Base-by-base conservation (phyloP, 2,329 filamentous ascomycete genomes). In the Moelleriella libera region DNA sequence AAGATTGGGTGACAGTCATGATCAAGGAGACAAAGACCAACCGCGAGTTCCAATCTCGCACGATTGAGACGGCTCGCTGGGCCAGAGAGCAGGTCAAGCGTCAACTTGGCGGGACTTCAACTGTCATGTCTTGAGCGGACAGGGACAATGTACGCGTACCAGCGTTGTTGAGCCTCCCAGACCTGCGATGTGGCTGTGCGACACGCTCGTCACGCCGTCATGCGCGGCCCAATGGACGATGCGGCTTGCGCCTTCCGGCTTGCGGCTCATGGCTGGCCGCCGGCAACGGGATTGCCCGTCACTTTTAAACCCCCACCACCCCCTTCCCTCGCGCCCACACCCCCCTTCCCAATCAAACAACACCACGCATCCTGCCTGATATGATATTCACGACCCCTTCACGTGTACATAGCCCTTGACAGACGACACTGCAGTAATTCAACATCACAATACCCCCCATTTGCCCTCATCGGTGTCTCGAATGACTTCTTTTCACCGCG, bases 71-170 rank as follows among this genome's bases (percentile, higher is more conserved):
- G 44, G 92, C 92, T 61, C 85, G 90, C 58, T 98, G 92, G 92
- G 89, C 92, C 53, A 84, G 90, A 51, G 92, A 97, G 68, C 88
- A 96, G 65, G 89, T 97, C 64, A 97, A 96, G 76, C 85, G 88
- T 58, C 92, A 98, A 68, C 68, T 82, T 46, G 75, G 76, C 49
- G 76, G 76, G 53, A 45, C 63, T 60, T 56, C 69, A 63, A 51
- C 56, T 47, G 68, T 75, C 56, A 78, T 79, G 72, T 63, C 69
- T 47, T 68, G 74, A 56, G 40, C n/a, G 7, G 10, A 7, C 11
- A n/a, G 8, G 34, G 34, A 9, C 34, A 21, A 21, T 21, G 2
- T 3, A 8, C 34, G 12, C 34, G 5, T 37, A 3, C 34, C 34
- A 37, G 34, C 8, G 8, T 37, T 37, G 8, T 12, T 9, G 12